Evolutionary conservation across 805 yeast genomes (phyloP).

Genomic region (Kazachstania viticola): DNA sequence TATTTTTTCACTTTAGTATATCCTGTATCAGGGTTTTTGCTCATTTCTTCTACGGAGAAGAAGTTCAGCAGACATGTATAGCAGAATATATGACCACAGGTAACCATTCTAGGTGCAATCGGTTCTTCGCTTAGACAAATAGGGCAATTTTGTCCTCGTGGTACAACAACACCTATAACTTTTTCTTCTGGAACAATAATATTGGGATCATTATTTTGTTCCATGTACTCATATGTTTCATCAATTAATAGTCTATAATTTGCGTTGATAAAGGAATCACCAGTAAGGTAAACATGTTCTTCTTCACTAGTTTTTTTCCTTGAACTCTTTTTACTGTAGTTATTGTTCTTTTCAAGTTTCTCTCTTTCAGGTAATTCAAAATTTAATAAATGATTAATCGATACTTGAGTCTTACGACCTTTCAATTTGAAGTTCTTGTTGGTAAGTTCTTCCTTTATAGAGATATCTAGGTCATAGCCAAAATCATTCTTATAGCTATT

Average conservation of each 20-base stretch:
- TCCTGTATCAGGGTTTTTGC: conserved; percentile 23
- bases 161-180: conserved; percentile 63
- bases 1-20: conserved; percentile 33
- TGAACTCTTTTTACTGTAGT: conserved; percentile 10
- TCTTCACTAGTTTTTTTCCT: conserved; percentile 20
- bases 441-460: conserved; percentile 27
- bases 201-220: conserved; percentile 65
- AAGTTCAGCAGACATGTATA: conserved; percentile 67
- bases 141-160: conserved; percentile 75
- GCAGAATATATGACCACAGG: conserved; percentile 91
- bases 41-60: conserved; percentile 37
- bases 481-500: background rate
- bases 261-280: conserved; percentile 67
- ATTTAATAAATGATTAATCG: conserved; percentile 56
- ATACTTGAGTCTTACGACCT: conserved; percentile 34
- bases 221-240: conserved; percentile 39
- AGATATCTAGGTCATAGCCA: conserved; percentile 10
- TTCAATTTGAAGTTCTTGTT: conserved; percentile 24
- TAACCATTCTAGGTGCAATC: conserved; percentile 87
- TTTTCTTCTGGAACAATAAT: conserved; percentile 49
- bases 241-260: conserved; percentile 79
- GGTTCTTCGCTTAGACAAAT: conserved; percentile 79
- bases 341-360: conserved; percentile 5
- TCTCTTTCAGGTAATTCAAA: conserved; percentile 38
- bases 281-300: conserved; percentile 39